A percentile compares a stretch with the other conserved stretches of the same genome.
These are phyloP conservation scores for Annulohypoxylon bovei DNA, from an alignment of 495 filamentous ascomycete species.

Conservation along the genomic window DNA sequence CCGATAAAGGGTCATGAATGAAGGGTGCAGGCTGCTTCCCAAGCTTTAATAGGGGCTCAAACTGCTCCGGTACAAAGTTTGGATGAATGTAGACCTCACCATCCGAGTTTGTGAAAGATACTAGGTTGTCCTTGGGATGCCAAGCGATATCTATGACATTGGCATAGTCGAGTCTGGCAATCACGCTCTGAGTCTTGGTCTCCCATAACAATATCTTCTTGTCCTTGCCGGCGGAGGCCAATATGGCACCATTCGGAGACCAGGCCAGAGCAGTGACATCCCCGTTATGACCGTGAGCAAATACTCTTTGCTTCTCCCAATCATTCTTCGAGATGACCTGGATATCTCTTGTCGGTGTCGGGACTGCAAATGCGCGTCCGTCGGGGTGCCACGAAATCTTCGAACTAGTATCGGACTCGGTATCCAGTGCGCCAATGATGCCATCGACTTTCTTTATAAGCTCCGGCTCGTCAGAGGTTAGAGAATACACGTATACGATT, in stretches of 20 bases:
- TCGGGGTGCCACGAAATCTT: constrained; percentile 92
- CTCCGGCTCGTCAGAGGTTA: constrained; percentile 81
- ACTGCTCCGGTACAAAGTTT: constrained; percentile 76
- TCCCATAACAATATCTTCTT: constrained; percentile 89
- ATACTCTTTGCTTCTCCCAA: constrained; percentile 83
- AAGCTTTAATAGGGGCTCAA: constrained; percentile 66
- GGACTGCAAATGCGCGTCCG: constrained; percentile 86
- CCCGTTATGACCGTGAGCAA: constrained; percentile 80
- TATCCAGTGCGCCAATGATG: constrained; percentile 79
- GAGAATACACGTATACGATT: constrained; percentile 85
- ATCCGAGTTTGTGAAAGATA: constrained; percentile 89
- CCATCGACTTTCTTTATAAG: constrained; percentile 86
- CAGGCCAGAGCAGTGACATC: constrained; percentile 89
- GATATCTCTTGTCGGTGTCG: constrained; percentile 85
- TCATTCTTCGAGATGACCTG: constrained; percentile 85
- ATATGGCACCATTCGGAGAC: constrained; percentile 92
- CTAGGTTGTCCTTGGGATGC: constrained; percentile 88
- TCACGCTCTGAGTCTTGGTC: constrained; percentile 80
- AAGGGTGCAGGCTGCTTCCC: constrained; percentile 80
- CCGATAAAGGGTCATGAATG: constrained; percentile 79
- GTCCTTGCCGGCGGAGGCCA: constrained; percentile 85
- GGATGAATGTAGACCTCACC: constrained; percentile 91
- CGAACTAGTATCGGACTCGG: constrained; percentile 79
- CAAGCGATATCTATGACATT: constrained; percentile 86
- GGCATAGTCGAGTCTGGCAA: constrained; percentile 76